Evolutionary conservation across 2,329 filamentous ascomycete genomes (phyloP), one percentile per base, ranked within the genome.

Genomic region (Beauveria sp.): DNA sequence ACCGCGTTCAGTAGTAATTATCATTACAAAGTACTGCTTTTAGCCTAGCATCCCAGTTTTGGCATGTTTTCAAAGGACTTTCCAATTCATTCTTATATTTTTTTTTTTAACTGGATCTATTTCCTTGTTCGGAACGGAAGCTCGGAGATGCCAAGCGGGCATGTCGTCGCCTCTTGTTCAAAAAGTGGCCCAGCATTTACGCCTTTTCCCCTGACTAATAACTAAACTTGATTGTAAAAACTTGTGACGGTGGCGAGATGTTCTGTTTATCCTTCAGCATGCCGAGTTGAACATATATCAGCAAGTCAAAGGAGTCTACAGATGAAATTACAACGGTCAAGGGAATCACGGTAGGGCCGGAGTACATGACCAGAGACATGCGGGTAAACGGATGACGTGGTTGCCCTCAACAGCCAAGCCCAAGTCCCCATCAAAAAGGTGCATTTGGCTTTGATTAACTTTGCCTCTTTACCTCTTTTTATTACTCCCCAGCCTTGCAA

Each of bases 81-180:
- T 42, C 5, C 6, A n/a, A 26, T 45, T 30, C 30, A 22, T 30
- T 52, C 18, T 52, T 20, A 20, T 6, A n/a, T 34, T n/a, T 34
- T 26, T 43, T 43, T 26, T 28, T 38, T 49, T 24, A 58, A 49
- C 3, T 49, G 55, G 45, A 49, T 49, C 43, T 42, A 18, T 47
- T 58, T 38, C 55, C 55, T 28, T 40, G 55, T 58, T 58, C 45
- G 55, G 55, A 50, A 38, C 55, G 55, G 55, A 58, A 58, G 55
- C 55, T 58, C 55, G 55, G 55, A 58, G 55, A 58, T 49, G 54
- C 20, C 24, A 26, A 43, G 12, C 38, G 38, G 22, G 26, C 24
- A 20, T 16, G 26, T 38, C 28, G 43, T 46, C 38, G 52, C 24
- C 52, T 45, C 24, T 28, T 40, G 24, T 14, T 20, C 50, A 38